Evolutionary conservation across 768 basidiomycete genomes (phyloP), one percentile per base, ranked within the genome.

Genomic region (Serpula lacrymans): DNA sequence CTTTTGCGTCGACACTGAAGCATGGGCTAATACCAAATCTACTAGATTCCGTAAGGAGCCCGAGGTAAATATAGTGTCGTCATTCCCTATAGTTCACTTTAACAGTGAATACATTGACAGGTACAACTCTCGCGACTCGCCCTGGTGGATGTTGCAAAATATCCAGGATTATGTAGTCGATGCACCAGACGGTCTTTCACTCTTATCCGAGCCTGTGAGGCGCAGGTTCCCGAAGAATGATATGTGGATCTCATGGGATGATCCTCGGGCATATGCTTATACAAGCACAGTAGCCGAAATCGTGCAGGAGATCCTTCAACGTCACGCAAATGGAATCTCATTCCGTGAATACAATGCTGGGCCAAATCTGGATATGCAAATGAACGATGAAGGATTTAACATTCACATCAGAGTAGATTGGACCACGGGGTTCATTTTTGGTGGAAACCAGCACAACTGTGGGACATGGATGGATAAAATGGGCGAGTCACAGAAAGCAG

Each of bases 381-480:
- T 99, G 96, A 78, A 68, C 41, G 82, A 89, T 46, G 75, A 80
- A 45, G 96, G 96, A 1, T 99, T 99, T 68, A 77, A 95, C 60
- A 91, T 98, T 54, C 78, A 90, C 54, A 86, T 98, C 48, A 65
- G 79, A 18, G 93, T 97, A n/a, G 93, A 99, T 60, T 99, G 96
- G 96, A 71, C 75, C 50, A 97, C 90, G 1, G 96, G 96, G 2
- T 61, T 98, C 45, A 79, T 95, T 50, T 71, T 80, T 44, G 96
- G 96, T 20, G 96, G 96, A 6, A 98, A 82, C 60, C 65, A 67
- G 41, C 64, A 74, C 53, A 95, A 95, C 52, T 94, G 92, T 57
- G 92, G 92, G 9, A 94, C 92, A 1, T 95, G 92, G 92, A 92
- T 92, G 92, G 92, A 95, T 69, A 95, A 95, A 75, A 94, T 94